Conservation (phyloP, 225 moss, liverwort and hornwort genomes). For the Takakia lepidozioides region DNA sequence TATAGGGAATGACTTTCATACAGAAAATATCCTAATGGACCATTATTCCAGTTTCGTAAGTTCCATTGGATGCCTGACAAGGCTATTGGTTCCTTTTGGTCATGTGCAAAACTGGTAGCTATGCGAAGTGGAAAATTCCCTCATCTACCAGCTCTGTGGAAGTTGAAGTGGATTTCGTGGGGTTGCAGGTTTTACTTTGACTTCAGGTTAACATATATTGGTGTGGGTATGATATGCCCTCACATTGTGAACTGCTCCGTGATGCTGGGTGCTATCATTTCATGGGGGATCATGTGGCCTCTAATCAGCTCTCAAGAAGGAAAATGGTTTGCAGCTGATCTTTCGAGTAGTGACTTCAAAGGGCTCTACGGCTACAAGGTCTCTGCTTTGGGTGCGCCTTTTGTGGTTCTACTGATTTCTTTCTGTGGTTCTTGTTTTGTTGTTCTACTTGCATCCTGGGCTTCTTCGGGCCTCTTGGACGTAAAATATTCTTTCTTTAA, state of each 20-base stretch:
- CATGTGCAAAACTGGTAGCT: no score
- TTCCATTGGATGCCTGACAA: neutral
- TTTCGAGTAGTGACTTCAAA: slow-evolving; percentile 2
- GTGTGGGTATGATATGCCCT: slow-evolving; percentile 6
- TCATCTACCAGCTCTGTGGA: no score
- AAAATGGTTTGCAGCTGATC: slow-evolving; percentile 3
- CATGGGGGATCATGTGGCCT: slow-evolving; percentile 8
- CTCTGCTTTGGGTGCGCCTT: no score
- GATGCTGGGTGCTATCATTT: slow-evolving; percentile 2
- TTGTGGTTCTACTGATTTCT: no score
- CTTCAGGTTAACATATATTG: slow-evolving; percentile 6
- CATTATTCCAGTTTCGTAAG: no score
- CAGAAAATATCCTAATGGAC: no score
- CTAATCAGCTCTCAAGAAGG: slow-evolving; percentile 3
- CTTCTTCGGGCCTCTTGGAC: no score
- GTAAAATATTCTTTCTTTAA: no score
- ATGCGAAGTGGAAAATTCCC: neutral
- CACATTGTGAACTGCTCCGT: slow-evolving; percentile 3
- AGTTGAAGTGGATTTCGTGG: neutral
- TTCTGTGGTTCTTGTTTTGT: no score
- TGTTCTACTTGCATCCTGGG: no score
- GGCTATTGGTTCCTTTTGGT: neutral
- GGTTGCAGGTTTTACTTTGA: slow-evolving; percentile 8
- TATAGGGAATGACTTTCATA: no score
- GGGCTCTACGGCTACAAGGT: slow-evolving; percentile 10